A percentile compares a stretch with the other conserved stretches of the same genome.
Conservation (phyloP, 345 rosid genomes). For the Psidium friedrichsthalianum region DNA sequence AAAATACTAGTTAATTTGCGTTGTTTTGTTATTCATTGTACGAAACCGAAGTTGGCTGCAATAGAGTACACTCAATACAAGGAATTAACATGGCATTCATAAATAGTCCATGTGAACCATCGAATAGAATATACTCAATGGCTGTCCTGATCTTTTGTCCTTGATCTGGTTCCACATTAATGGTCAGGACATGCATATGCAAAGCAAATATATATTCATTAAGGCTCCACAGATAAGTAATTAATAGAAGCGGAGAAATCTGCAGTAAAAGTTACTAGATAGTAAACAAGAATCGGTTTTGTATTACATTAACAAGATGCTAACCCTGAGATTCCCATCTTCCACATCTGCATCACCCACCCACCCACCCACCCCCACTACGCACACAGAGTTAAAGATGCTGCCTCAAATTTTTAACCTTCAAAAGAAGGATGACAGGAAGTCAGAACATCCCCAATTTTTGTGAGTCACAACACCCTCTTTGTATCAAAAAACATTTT, state of each 20-base stretch:
- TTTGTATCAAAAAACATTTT: not conserved
- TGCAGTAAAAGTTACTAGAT: constrained; percentile 11
- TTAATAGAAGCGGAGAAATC: constrained; percentile 11
- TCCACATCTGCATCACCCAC: not conserved
- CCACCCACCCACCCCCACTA: too few relatives aligned
- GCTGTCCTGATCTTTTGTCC: constrained; percentile 41
- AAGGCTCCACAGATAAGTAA: not conserved
- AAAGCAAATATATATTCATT: not conserved
- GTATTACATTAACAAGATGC: constrained; percentile 13
- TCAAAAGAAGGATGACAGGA: not conserved
- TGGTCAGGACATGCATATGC: constrained; percentile 3
- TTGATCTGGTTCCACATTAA: constrained; percentile 19
- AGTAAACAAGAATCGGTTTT: not conserved
- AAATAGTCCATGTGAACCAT: constrained; percentile 54
- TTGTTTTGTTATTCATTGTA: constrained; percentile 17
- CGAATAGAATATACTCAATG: constrained; percentile 44
- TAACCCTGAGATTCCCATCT: not conserved
- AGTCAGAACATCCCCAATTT: not conserved
- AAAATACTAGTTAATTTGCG: constrained; percentile 24
- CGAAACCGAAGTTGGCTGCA: constrained; percentile 20
- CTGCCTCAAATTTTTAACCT: not conserved
- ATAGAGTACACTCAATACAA: constrained; percentile 19
- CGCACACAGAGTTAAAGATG: not conserved
- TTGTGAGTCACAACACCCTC: not conserved
- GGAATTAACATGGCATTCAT: constrained; percentile 22